Percentiles rank a stretch among this genome's conserved stretches.
phyloP scores from a whole-genome alignment of 1,284 basidiomycete species.

The Gomphus sp. region DNA sequence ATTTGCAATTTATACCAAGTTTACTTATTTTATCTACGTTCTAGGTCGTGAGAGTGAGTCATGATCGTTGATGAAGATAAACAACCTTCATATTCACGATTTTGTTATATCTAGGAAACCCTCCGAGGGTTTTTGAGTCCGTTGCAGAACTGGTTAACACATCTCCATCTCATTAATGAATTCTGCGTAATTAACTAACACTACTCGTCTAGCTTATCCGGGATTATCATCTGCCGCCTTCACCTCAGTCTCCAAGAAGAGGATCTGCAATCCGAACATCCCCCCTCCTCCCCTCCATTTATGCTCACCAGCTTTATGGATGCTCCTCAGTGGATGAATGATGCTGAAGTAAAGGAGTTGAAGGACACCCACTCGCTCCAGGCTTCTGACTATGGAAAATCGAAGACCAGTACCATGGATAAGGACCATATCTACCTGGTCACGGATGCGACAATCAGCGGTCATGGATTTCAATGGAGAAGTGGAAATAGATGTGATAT shows the following conservation, averaged over 20 bases:
- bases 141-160: not conserved
- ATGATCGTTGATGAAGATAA: not conserved
- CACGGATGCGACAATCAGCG: too few species aligned
- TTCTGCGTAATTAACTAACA: not conserved
- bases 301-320: too few species aligned
- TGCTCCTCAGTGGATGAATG: too few species aligned
- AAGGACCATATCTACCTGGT: too few species aligned
- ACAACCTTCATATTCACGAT: not conserved
- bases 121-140: not conserved
- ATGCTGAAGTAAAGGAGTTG: too few species aligned
- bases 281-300: too few species aligned
- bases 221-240: not conserved
- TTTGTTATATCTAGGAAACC: not conserved
- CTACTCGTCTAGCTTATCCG: not conserved
- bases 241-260: not conserved
- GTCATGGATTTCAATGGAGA: too few species aligned
- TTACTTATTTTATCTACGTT: not conserved
- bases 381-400: too few species aligned
- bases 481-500: too few species aligned
- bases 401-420: too few species aligned
- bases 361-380: too few species aligned
- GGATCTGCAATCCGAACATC: too few species aligned
- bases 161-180: not conserved
- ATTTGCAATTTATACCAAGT: not conserved
- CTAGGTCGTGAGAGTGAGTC: not conserved